phyloP scores from a whole-genome alignment of 176 grass and related monocot species.

The Calamus simplicifolius region DNA sequence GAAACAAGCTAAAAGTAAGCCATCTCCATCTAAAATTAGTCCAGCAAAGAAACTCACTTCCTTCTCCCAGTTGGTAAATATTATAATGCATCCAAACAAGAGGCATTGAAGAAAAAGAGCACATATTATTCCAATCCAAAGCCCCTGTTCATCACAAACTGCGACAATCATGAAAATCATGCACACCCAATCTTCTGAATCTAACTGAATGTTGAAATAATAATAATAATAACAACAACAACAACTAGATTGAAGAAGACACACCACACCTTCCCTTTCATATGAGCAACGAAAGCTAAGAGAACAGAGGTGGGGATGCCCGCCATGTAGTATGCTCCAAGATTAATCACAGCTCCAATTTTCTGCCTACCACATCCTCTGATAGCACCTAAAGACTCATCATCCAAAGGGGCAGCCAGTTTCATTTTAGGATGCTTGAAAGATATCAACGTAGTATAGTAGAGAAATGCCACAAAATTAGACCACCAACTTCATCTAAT shows the following conservation, averaged over 20 bases:
- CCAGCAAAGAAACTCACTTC: no score
- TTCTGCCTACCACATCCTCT: constrained; percentile 83
- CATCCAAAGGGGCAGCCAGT: no score
- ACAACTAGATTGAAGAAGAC: not conserved
- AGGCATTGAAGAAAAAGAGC: constrained; percentile 45
- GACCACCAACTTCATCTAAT: no score
- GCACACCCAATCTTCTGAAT: no score
- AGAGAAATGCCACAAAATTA: no score
- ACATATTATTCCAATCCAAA: constrained; percentile 69
- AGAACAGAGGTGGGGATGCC: constrained; percentile 50
- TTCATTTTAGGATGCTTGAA: no score
- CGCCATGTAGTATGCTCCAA: constrained; percentile 48
- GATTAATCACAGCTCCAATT: constrained; percentile 56
- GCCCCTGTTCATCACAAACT: constrained; percentile 27
- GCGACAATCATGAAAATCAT: no score
- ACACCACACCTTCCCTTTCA: constrained; percentile 46
- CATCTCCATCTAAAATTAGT: no score
- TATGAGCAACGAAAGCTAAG: constrained; percentile 45
- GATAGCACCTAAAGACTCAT: constrained; percentile 33
- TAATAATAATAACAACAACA: no score
- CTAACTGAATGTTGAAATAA: no score
- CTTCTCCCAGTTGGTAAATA: constrained; percentile 56
- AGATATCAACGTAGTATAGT: no score
- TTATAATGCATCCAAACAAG: constrained; percentile 30
- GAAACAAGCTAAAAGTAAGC: no score